Conservation (phyloP, 139 green algal species). For the Mychonastes homosphaera region DNA sequence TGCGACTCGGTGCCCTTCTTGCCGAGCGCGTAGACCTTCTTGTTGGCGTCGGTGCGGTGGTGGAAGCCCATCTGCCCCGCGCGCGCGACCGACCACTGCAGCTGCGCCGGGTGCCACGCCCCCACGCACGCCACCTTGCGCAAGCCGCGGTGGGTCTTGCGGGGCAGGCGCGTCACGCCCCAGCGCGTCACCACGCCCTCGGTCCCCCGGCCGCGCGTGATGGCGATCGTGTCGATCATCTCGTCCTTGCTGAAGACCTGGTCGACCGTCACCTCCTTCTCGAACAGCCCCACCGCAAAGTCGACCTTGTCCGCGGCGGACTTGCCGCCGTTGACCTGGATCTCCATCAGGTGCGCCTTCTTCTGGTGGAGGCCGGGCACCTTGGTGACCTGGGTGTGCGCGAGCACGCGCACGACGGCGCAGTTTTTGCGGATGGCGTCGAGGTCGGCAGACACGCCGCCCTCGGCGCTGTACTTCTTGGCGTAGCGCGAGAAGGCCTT, state of each 20-base stretch:
- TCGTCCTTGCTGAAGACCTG: slow-evolving; percentile 83
- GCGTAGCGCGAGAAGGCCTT: slow-evolving; percentile 98
- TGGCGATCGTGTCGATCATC: slow-evolving; percentile 98
- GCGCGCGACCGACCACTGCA: slow-evolving; percentile 92
- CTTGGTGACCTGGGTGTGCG: slow-evolving; percentile 90
- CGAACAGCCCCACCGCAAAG: slow-evolving; percentile 85
- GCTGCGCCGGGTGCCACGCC: slow-evolving; percentile 94
- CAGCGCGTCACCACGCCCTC: slow-evolving; percentile 97
- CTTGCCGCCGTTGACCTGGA: slow-evolving; percentile 98
- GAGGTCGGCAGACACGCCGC: no score
- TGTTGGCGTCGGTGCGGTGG: slow-evolving; percentile 99
- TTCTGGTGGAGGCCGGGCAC: slow-evolving; percentile 76
- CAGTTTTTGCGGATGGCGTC: slow-evolving; percentile 93
- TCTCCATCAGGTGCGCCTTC: slow-evolving; percentile 98
- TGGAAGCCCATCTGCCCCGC: slow-evolving; percentile 94
- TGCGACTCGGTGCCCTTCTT: slow-evolving; percentile 85
- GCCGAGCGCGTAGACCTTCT: slow-evolving; percentile 99
- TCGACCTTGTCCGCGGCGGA: slow-evolving; percentile 88
- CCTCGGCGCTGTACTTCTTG: slow-evolving; percentile 85
- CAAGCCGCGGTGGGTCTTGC: slow-evolving; percentile 99
- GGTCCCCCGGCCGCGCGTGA: slow-evolving; percentile 85
- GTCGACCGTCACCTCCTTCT: slow-evolving; percentile 86
- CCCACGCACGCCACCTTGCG: slow-evolving; percentile 99
- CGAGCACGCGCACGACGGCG: slow-evolving; percentile 76
- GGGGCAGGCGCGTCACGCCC: slow-evolving; percentile 94